Evolutionary conservation across 495 filamentous ascomycete species (phyloP), one percentile per base, ranked within the genome.

Genomic region (Xylaria bambusicola): DNA sequence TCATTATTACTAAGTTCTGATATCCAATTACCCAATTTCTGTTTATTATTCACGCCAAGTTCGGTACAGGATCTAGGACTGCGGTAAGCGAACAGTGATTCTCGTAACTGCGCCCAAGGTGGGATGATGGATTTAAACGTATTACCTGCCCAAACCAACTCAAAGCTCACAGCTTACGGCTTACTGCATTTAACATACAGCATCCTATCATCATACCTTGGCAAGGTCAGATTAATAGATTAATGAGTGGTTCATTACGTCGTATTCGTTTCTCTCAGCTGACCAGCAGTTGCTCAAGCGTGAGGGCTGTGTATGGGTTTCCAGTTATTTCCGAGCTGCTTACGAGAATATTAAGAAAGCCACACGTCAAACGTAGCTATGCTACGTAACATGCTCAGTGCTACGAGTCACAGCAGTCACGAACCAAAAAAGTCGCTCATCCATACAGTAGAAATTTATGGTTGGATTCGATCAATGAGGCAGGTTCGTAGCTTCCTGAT

Each of bases 281-380:
- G 50, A 29, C 12, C 13, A 31, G 15, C 9, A 13, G 20, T 2
- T 15, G 6, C 50, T 9, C 6, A 13, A 33, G 33, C 21, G 13
- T 53, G 6, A 27, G 12, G 12, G 36, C 13, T 8, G 36, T 15
- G 13, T 38, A 38, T 3, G 7, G 36, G 36, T 38, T 15, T 3
- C 3, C 12, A 38, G 15, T 5, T 10, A 38, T 38, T 13, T 15
- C 12, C n/a, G 2, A 33, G 13, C 7, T 53, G 36, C 38, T 54
- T 44, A 54, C 52, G 36, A 31, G 38, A 44, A 44, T 3, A 42
- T 42, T 42, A 44, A 54, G 23, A 18, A 21, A 54, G n/a, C 52
- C 4, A 15, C 7, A 8, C 1, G 18, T 21, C 2, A 3, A 3
- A 40, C 15, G n/a, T n/a, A n/a, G n/a, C 1, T 44, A 33, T 33